Percentiles rank a stretch among this genome's conserved stretches.
These are phyloP conservation scores for Spatholobus suberectus DNA, from an alignment of 306 rosid species.

Conservation along the genomic window DNA sequence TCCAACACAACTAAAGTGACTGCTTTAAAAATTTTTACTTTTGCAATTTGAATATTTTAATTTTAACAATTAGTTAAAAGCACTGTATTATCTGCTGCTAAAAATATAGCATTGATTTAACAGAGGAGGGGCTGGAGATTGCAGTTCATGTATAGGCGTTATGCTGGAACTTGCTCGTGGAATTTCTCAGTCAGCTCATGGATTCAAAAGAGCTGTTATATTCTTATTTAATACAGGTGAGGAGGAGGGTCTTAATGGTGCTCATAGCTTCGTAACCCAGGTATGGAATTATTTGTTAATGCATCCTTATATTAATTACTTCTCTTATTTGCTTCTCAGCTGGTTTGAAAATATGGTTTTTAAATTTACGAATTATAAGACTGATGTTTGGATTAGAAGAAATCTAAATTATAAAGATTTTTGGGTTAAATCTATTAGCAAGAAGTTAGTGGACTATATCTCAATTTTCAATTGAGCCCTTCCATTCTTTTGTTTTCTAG, in stretches of 20 bases:
- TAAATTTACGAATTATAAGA: slow-evolving; percentile 5
- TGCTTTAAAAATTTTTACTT: slow-evolving; percentile 6
- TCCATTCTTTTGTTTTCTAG: background rate
- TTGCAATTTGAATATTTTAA: background rate
- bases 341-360: background rate
- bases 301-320: slow-evolving; percentile 24
- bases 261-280: slow-evolving; percentile 98
- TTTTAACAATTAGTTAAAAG: background rate
- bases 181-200: slow-evolving; percentile 96
- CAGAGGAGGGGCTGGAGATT: slow-evolving; percentile 99
- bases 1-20: background rate
- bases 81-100: slow-evolving; percentile 29
- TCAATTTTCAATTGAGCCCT: slow-evolving; percentile 7
- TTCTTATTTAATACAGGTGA: slow-evolving; percentile 95
- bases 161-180: slow-evolving; percentile 99
- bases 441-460: slow-evolving; percentile 5
- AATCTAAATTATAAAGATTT: slow-evolving; percentile 15
- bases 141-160: slow-evolving; percentile 91
- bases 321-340: slow-evolving; percentile 6
- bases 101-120: slow-evolving; percentile 42
- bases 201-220: slow-evolving; percentile 80
- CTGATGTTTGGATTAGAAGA: slow-evolving; percentile 30
- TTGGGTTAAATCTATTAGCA: background rate
- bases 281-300: slow-evolving; percentile 53
- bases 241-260: slow-evolving; percentile 97